Evolutionary conservation across 2,329 filamentous ascomycete genomes (phyloP), one percentile per base, ranked within the genome.

Genomic region (Fusarium sp.): DNA sequence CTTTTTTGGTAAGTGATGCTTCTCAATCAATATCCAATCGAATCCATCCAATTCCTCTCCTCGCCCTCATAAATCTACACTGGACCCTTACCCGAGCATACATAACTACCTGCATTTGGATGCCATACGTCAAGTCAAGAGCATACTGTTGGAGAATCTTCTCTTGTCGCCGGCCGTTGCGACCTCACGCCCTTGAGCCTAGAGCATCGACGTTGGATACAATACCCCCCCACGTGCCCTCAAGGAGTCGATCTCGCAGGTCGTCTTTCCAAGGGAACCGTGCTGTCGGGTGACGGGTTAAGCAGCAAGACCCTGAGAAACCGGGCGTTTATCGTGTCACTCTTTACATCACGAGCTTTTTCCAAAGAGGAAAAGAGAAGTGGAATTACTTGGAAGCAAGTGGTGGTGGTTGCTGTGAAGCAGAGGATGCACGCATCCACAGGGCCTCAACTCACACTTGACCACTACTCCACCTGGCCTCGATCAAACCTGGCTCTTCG

Each of bases 181-280:
- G 56, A 61, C 61, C 40, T 55, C 58, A 56, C 56, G 42, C 70
- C 49, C 25, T 52, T 56, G 58, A 61, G 46, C 57, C 61, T 25
- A 53, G 52, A 57, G 44, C 46, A 62, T 52, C 61, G 57, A 65
- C 37, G 47, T 53, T 57, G 62, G 61, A 62, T 47, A 57, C 32
- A 44, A 54, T 48, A 64, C 53, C 53, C 65, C 71, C 72, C 73
- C 73, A 75, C 73, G 73, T 75, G 72, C 72, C 61, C 71, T 53
- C 18, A 48, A 57, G 45, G 69, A 75, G 71, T 69, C 63, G 67
- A 61, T 54, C 57, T 75, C 49, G 69, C 61, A 60, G 52, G 70
- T 60, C 40, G 58, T 65, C 57, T 52, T 57, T 53, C 42, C 37
- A 40, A 66, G 48, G 44, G 34, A 45, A 41, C 48, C 55, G 61